phyloP scores from a whole-genome alignment of 129 eudicot species.

The Pittosporum tobira region DNA sequence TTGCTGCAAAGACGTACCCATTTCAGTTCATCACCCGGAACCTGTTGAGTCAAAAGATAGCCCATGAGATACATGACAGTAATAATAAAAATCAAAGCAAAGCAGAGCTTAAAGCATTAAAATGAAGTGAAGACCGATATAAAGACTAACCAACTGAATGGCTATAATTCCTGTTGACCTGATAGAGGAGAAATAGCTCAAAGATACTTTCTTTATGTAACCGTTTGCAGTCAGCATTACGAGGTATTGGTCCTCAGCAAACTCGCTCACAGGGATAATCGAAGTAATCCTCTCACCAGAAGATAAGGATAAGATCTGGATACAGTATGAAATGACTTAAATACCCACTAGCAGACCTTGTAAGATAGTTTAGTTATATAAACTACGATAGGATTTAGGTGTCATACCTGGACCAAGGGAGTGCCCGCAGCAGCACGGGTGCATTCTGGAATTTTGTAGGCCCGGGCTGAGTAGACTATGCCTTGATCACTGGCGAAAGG shows the following conservation, averaged over 20 bases:
- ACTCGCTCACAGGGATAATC: conserved; percentile 84
- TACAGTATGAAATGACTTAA: conserved; percentile 11
- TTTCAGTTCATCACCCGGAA: conserved; percentile 88
- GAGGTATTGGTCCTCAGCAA: conserved; percentile 81
- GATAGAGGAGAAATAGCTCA: conserved; percentile 79
- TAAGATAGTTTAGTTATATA: not conserved
- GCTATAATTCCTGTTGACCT: conserved; percentile 90
- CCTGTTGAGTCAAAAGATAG: conserved; percentile 40
- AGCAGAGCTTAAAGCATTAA: conserved; percentile 6
- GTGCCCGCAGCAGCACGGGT: conserved; percentile 94
- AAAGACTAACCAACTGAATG: conserved; percentile 72
- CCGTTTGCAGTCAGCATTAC: conserved; percentile 91
- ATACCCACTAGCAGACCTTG: not conserved
- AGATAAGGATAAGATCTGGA: conserved; percentile 74
- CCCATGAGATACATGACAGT: conserved; percentile 8
- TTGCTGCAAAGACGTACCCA: conserved; percentile 91
- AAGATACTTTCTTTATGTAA: conserved; percentile 79
- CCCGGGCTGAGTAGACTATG: conserved; percentile 76
- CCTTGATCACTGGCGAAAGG: conserved; percentile 68
- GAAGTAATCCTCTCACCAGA: conserved; percentile 93
- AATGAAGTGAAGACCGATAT: not conserved
- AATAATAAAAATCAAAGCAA: not conserved
- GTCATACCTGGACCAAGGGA: conserved; percentile 74
- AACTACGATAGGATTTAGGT: not conserved
- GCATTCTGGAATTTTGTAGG: conserved; percentile 94